Percentiles rank a stretch among this genome's conserved stretches.
Conservation (phyloP, 306 rosid species). For the Inga leiocalycina region DNA sequence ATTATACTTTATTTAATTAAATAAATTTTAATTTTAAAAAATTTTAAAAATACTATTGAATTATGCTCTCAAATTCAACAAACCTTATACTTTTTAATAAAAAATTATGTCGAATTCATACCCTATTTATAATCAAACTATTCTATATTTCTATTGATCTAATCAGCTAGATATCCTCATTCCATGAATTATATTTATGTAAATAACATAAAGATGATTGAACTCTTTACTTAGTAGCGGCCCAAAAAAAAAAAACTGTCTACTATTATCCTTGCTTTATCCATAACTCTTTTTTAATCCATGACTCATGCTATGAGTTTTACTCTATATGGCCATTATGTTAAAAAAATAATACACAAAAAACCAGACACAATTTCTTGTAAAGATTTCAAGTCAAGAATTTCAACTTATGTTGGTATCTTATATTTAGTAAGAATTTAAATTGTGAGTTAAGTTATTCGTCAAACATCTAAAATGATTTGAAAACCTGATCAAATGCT, state of each 20-base stretch:
- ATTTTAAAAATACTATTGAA: background rate
- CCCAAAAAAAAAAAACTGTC: background rate
- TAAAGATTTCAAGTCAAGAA: too few relatives aligned
- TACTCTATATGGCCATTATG: background rate
- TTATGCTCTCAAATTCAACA: background rate
- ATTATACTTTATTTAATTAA: too few relatives aligned
- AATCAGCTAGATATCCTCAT: background rate
- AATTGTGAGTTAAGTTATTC: too few relatives aligned
- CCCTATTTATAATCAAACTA: background rate
- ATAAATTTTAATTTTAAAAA: too few relatives aligned
- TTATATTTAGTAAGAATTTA: too few relatives aligned
- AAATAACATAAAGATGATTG: too few relatives aligned
- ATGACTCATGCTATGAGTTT: background rate
- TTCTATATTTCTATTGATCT: background rate
- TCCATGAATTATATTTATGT: background rate
- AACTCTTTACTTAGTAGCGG: background rate
- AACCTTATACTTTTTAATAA: background rate
- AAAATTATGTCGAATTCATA: background rate
- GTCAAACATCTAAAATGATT: too few relatives aligned
- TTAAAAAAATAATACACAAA: too few relatives aligned
- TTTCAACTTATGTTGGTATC: too few relatives aligned
- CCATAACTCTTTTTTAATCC: background rate
- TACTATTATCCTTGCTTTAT: background rate
- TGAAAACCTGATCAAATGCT: background rate
- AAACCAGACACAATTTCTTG: too few relatives aligned